Conservation (phyloP, 306 rosid species). For the Mimosa bimucronata region DNA sequence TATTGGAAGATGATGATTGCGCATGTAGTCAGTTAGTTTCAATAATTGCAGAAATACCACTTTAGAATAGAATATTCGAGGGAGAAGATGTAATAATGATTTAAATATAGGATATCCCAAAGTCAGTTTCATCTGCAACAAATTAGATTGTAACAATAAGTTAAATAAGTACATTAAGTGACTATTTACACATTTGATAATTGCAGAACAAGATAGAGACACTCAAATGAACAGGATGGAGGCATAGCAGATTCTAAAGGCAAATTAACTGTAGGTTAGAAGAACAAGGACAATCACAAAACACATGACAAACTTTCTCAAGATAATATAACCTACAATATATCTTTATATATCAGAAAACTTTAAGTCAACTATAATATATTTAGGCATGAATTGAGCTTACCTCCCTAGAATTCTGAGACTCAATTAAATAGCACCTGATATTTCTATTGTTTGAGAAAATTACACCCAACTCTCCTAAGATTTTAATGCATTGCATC, state of each 20-base stretch:
- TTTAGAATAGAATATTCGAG: background rate
- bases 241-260: background rate
- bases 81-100: background rate
- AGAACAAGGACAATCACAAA: background rate
- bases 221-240: background rate
- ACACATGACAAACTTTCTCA: background rate
- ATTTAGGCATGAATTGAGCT: background rate
- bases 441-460: background rate
- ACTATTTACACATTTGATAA: background rate
- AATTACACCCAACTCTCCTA: background rate
- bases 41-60: background rate
- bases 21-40: background rate
- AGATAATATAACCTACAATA: background rate
- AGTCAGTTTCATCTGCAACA: background rate
- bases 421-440: background rate
- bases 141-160: background rate
- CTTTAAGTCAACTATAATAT: background rate
- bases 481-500: background rate
- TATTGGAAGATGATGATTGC: background rate
- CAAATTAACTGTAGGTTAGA: background rate
- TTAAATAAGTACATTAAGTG: background rate
- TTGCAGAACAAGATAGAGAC: background rate
- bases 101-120: background rate
- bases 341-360: background rate
- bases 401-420: background rate